Evolutionary conservation across 1,284 basidiomycete species (phyloP).

Genomic region (Heterobasidion occidentale): DNA sequence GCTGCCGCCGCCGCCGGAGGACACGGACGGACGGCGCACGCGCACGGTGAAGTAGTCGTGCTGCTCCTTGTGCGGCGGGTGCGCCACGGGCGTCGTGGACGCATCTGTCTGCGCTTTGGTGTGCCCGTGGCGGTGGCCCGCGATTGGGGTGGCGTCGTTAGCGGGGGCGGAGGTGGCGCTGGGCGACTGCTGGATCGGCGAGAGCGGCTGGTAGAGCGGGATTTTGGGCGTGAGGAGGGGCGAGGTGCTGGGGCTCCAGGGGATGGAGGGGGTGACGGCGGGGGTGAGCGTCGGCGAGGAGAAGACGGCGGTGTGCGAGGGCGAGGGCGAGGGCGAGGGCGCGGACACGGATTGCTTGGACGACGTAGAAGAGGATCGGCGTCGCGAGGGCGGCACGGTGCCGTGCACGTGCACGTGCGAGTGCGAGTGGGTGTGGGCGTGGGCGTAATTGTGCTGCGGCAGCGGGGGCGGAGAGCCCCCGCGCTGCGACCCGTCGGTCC

Average conservation of each 20-base stretch:
- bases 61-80: slow-evolving; percentile 17
- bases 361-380: slow-evolving; percentile 7
- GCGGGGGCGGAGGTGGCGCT: not conserved
- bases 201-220: slow-evolving; percentile 31
- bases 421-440: not conserved
- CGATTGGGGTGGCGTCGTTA: slow-evolving; percentile 16
- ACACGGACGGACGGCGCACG: slow-evolving; percentile 35
- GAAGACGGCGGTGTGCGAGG: slow-evolving; percentile 29
- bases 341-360: slow-evolving; percentile 8
- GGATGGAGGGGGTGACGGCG: slow-evolving; percentile 46
- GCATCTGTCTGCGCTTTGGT: slow-evolving; percentile 9
- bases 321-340: slow-evolving; percentile 1
- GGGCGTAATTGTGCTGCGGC: not conserved
- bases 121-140: slow-evolving; percentile 21
- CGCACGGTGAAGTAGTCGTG: slow-evolving; percentile 47
- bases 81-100: slow-evolving; percentile 8
- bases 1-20: slow-evolving; percentile 15
- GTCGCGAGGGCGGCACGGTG: not conserved
- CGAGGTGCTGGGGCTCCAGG: slow-evolving; percentile 23
- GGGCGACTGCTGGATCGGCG: slow-evolving; percentile 29
- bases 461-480: not conserved
- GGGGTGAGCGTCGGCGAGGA: slow-evolving; percentile 59
- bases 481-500: slow-evolving; percentile 13
- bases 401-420: not conserved
- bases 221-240: slow-evolving; percentile 51